Base-by-base conservation (phyloP, 768 basidiomycete genomes). In the Brasilioporus rufonigricans region DNA sequence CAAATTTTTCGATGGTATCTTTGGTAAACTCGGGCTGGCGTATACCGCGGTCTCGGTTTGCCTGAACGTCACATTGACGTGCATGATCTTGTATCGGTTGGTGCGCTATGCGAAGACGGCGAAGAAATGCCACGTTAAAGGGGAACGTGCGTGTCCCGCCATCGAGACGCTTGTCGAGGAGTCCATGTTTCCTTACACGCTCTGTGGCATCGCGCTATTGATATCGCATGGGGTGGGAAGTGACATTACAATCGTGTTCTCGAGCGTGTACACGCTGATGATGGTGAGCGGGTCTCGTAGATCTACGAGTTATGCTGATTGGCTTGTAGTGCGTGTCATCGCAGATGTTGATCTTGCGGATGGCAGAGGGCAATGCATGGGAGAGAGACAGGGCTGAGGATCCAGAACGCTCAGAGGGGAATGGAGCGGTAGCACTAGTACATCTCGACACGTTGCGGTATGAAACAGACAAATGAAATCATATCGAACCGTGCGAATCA, bases 401-500 rank as follows among this genome's bases (percentile, higher is more conserved):
- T 2, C 14, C 21, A 12, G 39, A 13, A 16, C 23, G 32, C 32
- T 43, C 41, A 13, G 41, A 43, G 13, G 47, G 24, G 3, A 14
- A 31, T 4, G 44, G 18, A 9, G 13, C 23, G 33, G 33, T 48
- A 23, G 46, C 23, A 35, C 23, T 48, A 38, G 35, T 27, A 16
- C 44, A n/a, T 11, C 29, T 45, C 26, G 18, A 43, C 21, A 40
- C 19, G 21, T 23, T 12, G 18, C 18, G 36, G 18, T 38, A 38
- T 35, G 33, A 11, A 11, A 11, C 33, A 16, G 33, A 35, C 39
- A 40, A 23, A 23, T 40, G 39, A 23, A 59, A 11, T n/a, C 36
- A n/a, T n/a, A n/a, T 38, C 36, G 36, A 38, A 63, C 58, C 61
- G 62, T 64, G 56, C 5, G 59, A 65, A 57, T 31, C 11, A 18